Conservation (phyloP, 805 yeast genomes). For the Komagataella phaffii region DNA sequence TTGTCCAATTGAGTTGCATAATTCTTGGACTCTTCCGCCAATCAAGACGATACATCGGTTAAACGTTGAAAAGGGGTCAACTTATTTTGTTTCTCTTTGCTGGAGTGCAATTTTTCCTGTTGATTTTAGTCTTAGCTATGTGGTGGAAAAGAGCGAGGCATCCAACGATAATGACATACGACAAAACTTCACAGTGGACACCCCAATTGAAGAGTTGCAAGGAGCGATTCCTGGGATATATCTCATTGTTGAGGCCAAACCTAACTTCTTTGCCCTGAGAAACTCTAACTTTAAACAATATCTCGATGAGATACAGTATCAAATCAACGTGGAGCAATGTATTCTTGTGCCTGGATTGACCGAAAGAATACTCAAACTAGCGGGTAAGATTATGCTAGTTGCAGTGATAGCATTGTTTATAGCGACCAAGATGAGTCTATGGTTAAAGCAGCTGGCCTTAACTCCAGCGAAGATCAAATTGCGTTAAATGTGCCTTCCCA, state of each 20-base stretch:
- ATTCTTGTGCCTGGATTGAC: neutral
- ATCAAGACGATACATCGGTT: neutral
- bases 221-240: neutral
- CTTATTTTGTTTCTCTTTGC: neutral
- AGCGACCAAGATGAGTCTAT: neutral
- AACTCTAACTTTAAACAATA: neutral
- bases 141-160: neutral
- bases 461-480: neutral
- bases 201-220: neutral
- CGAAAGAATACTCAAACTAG: neutral
- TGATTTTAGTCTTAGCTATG: neutral
- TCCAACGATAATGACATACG: neutral
- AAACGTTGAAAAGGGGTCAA: neutral
- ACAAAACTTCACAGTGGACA: neutral
- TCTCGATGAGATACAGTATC: neutral
- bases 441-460: neutral
- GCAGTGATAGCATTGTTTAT: neutral
- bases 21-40: neutral
- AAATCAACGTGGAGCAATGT: neutral
- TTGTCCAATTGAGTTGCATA: too few species aligned
- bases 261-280: neutral
- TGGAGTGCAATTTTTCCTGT: neutral
- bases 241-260: neutral
- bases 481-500: neutral
- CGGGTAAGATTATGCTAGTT: neutral